Evolutionary conservation across 257 asterid species (phyloP).

Genomic region (Lantana camara): DNA sequence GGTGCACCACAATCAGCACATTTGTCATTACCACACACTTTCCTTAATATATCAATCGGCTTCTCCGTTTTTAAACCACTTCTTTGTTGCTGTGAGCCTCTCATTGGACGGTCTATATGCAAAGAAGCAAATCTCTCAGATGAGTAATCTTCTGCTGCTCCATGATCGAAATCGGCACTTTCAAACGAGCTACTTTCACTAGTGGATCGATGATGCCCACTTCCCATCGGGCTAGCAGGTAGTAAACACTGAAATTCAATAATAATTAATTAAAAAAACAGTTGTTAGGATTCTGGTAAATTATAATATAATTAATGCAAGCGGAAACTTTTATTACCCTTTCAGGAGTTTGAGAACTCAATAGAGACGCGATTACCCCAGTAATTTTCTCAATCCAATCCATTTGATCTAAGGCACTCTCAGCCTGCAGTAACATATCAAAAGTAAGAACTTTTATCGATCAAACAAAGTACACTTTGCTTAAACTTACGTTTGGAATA

Average conservation of each 20-base stretch:
- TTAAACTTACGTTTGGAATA: no score
- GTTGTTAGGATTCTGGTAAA: no score
- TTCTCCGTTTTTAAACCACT: slow-evolving; percentile 67
- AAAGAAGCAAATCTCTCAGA: slow-evolving; percentile 68
- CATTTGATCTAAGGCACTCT: slow-evolving; percentile 98
- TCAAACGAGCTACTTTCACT: slow-evolving; percentile 98
- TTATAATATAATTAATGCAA: background rate
- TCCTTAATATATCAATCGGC: slow-evolving; percentile 81
- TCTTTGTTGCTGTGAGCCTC: slow-evolving; percentile 73
- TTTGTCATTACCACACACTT: slow-evolving; percentile 86
- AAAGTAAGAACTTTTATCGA: slow-evolving; percentile 26
- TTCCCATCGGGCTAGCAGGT: slow-evolving; percentile 83
- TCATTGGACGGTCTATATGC: slow-evolving; percentile 67
- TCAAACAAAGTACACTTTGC: slow-evolving; percentile 6
- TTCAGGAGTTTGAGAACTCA: slow-evolving; percentile 97
- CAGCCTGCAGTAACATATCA: slow-evolving; percentile 79
- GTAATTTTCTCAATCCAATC: slow-evolving; percentile 99
- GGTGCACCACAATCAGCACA: slow-evolving; percentile 98
- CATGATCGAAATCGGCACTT: slow-evolving; percentile 89
- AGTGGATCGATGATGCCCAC: slow-evolving; percentile 91
- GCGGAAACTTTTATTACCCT: slow-evolving; percentile 55
- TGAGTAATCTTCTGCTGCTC: slow-evolving; percentile 78
- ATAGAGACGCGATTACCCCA: slow-evolving; percentile 94
- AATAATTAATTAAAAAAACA: no score
- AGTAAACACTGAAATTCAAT: slow-evolving; percentile 64